Evolutionary conservation across 805 yeast genomes (phyloP), one percentile per base, ranked within the genome.

Genomic region (Suhomyces vadensis): DNA sequence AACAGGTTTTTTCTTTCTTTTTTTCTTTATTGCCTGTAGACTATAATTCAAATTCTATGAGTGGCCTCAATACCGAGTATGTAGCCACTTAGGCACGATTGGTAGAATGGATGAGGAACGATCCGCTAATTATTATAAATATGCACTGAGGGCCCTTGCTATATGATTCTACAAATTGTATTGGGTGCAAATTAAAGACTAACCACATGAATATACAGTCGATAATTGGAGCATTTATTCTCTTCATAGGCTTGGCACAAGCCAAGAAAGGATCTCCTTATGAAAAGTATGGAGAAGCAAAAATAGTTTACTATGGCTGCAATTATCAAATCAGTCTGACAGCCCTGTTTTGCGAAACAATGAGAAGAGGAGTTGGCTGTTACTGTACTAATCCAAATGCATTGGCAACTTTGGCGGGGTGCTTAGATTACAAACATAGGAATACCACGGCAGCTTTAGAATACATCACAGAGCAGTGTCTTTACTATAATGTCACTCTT

Each of bases 401-500:
- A 5, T 49, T 62, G 44, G 68, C 71, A 16, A 55, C 69, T 3
- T 44, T 63, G 40, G 56, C 61, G 22, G 67, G 65, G 13, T 69
- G 73, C 42, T 51, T 54, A 20, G 41, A 44, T 19, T 21, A 31
- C 6, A 29, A 41, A 31, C 41, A 31, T 25, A 43, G 31, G 46
- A 52, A 16, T 47, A 46, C 41, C 46, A 50, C 35, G 13, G 37
- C n/a, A 3, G 10, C n/a, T 2, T 9, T 29, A 8, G 24, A 31
- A 6, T 31, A 23, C 17, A 4, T 26, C 5, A 17, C 10, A n/a
- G 10, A 33, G 17, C 7, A 5, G 16, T 33, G 37, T 23, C 4
- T 41, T n/a, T 46, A 16, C 7, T 22, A 14, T 9, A 54, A 51
- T 33, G 49, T 56, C 9, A 57, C 63, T 3, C 45, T 59, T 23